phyloP scores from a whole-genome alignment of 192 early-diverging fungal genomes.

The Rhizoclosmatium sp. region DNA sequence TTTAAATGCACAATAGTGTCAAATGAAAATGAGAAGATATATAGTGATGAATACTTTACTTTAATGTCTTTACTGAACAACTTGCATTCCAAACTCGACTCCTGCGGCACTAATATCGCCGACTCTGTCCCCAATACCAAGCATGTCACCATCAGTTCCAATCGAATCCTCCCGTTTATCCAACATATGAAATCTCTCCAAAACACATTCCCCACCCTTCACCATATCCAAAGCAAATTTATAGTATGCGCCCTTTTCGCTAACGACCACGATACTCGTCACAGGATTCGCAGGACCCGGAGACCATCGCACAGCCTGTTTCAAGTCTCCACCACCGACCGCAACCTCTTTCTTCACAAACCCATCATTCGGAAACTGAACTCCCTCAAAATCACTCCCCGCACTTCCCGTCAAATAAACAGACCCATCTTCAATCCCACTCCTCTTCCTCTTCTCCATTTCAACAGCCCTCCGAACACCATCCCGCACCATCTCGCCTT shows the following conservation, averaged over 20 bases:
- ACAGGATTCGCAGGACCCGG: neutral
- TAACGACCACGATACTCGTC: constrained; percentile 6
- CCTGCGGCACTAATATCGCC: constrained; percentile 9
- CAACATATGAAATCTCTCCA: constrained; percentile 28
- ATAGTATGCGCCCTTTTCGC: constrained; percentile 81
- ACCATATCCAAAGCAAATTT: constrained; percentile 81
- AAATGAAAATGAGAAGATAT: neutral
- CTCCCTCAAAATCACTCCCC: neutral
- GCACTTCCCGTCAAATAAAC: neutral
- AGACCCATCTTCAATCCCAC: neutral
- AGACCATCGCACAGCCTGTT: neutral
- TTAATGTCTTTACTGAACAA: neutral
- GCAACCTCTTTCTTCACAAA: no score
- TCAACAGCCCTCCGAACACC: neutral
- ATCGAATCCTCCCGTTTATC: neutral
- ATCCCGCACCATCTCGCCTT: neutral
- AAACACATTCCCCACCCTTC: constrained; percentile 73
- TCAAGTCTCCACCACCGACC: neutral
- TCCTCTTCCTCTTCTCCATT: neutral
- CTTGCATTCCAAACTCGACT: constrained; percentile 18
- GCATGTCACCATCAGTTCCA: neutral
- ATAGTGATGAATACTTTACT: neutral
- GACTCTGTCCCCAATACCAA: neutral
- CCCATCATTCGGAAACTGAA: no score
- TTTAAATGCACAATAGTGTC: no score